These are phyloP conservation scores for Ceratocystis eucalypticola DNA, from an alignment of 2,329 filamentous ascomycete genomes.

Conservation along the genomic window DNA sequence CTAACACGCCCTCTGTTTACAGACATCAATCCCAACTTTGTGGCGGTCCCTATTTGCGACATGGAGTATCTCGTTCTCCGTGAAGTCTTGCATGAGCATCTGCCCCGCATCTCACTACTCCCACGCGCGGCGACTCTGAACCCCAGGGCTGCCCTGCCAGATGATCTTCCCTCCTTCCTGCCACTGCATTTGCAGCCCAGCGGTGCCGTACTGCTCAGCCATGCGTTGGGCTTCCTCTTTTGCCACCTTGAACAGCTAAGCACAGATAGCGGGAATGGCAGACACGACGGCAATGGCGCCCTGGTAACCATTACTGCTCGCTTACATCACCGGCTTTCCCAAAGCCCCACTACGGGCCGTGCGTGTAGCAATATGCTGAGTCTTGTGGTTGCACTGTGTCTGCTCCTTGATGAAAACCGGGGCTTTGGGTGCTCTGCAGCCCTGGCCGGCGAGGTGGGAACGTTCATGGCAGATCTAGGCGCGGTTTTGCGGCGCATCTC, in stretches of 20 bases:
- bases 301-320: background rate
- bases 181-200: slow-evolving; percentile 2
- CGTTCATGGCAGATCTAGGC: slow-evolving; percentile 23
- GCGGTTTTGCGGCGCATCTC: slow-evolving; percentile 20
- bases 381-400: slow-evolving; percentile 22
- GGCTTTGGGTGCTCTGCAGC: slow-evolving; percentile 24
- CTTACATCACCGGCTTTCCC: slow-evolving; percentile 13
- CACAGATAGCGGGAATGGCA: background rate
- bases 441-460: slow-evolving; percentile 22
- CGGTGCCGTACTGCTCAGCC: background rate
- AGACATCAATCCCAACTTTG: slow-evolving; percentile 6
- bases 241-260: slow-evolving; percentile 11
- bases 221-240: slow-evolving; percentile 4
- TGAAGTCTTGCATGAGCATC: background rate
- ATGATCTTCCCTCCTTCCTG: background rate
- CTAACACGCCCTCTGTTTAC: background rate
- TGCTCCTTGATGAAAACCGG: slow-evolving; percentile 23
- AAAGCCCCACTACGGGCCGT: slow-evolving; percentile 1
- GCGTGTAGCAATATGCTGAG: slow-evolving; percentile 16
- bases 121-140: background rate
- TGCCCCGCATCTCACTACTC: background rate
- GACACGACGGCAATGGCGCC: background rate
- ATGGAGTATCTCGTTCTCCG: slow-evolving; percentile 11
- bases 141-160: background rate
- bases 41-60: slow-evolving; percentile 9